phyloP scores from a whole-genome alignment of 208 protist genomes.

The Trypanosoma boissoni region DNA sequence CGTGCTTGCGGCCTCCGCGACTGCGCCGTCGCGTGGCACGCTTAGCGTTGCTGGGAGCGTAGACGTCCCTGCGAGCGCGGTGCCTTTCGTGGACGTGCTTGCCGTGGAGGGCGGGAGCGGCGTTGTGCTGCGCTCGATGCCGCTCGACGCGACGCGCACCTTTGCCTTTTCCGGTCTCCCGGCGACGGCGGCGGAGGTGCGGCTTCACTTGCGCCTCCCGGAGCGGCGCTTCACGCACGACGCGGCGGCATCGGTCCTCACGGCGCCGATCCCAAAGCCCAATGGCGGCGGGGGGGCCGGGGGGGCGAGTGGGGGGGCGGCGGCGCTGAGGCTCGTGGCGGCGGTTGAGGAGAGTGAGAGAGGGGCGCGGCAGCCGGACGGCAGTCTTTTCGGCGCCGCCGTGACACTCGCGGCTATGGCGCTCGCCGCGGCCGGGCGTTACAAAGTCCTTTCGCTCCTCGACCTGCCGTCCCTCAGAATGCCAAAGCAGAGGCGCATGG shows the following conservation, averaged over 20 bases:
- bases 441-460: conserved; percentile 32
- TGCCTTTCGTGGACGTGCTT: conserved; percentile 55
- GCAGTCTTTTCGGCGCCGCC: conserved; percentile 24
- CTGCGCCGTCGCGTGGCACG: neutral
- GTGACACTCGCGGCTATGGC: conserved; percentile 29
- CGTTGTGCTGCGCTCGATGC: conserved; percentile 47
- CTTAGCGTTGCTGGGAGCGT: conserved; percentile 56
- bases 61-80: conserved; percentile 28
- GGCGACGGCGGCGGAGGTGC: conserved; percentile 33
- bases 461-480: conserved; percentile 35
- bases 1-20: neutral
- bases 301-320: conserved; percentile 13
- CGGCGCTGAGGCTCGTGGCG: conserved; percentile 39
- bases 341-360: conserved; percentile 4
- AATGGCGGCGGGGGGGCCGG: conserved; percentile 11
- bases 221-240: conserved; percentile 36
- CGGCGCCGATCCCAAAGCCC: conserved; percentile 21
- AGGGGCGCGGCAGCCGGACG: conserved; percentile 3
- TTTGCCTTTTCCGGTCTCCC: conserved; percentile 63
- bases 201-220: conserved; percentile 43
- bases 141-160: conserved; percentile 51
- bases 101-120: conserved; percentile 52
- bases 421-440: conserved; percentile 30
- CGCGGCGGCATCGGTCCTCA: conserved; percentile 34
- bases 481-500: conserved; percentile 42